Evolutionary conservation across 1,139 yeast species (phyloP), one percentile per base, ranked within the genome.

Genomic region (Debaryomycetaceae sp.): DNA sequence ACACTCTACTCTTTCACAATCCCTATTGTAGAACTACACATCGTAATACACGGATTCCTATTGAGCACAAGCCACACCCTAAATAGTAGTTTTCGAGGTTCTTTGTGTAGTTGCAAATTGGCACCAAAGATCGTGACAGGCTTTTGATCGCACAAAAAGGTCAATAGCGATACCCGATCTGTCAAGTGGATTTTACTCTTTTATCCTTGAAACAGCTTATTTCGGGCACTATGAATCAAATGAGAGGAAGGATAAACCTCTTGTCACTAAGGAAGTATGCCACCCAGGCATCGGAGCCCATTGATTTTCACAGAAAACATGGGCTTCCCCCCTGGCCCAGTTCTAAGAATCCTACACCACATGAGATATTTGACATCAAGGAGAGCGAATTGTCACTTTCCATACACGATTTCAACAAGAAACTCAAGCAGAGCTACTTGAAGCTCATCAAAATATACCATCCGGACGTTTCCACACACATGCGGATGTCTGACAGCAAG

Each of bases 361-460:
- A 84, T 53, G 91, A 87, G 37, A 73, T 89, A 9, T 78, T 89
- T 46, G 75, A 76, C 14, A 56, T 84, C 19, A 39, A 43, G 8
- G 41, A 46, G 8, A 38, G 42, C 6, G 60, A 59, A 14, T 44
- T 47, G 33, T 55, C 44, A 18, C 43, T 55, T 17, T 53, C 58
- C 18, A 59, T 55, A 14, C 48, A 61, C 9, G 62, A 66, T n/a
- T 65, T 79, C 47, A 67, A 74, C 50, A 59, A 63, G 36, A 50
- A 60, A 17, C 57, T 91, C 42, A 83, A 83, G 55, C 48, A 60
- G 29, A 68, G 68, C 33, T 91, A 87, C 57, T 73, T 75, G 50
- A 71, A 75, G 41, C 74, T 81, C 41, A 92, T 94, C 13, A 88
- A 87, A 59, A 56, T 81, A 6, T 91, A 92, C 55, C 98, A 92